Conservation (phyloP, 2,329 filamentous ascomycete genomes). For the Elsinoe fawcettii region DNA sequence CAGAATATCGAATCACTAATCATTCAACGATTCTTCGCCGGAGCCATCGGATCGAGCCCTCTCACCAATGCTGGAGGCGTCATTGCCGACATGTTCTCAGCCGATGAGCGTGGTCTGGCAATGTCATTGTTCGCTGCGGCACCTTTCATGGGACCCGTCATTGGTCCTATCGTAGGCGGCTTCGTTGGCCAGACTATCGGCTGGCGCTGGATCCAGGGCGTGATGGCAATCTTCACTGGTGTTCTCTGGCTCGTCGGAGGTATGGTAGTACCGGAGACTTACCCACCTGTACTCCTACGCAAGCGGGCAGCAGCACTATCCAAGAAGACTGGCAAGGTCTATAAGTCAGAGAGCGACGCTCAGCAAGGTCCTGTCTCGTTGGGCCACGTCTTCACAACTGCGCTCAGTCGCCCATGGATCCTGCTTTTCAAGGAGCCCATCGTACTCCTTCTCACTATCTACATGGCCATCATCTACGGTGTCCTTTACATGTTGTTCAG, state of each 20-base stretch:
- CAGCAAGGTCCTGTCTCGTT: slow-evolving; percentile 32
- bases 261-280: slow-evolving; percentile 52
- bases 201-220: slow-evolving; percentile 62
- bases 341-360: slow-evolving; percentile 41
- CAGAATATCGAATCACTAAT: slow-evolving; percentile 39
- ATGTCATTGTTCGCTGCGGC: slow-evolving; percentile 58
- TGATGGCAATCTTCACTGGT: slow-evolving; percentile 57
- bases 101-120: slow-evolving; percentile 41
- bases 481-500: slow-evolving; percentile 44
- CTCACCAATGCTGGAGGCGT: slow-evolving; percentile 41
- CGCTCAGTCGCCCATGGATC: slow-evolving; percentile 59
- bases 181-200: slow-evolving; percentile 56
- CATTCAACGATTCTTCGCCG: slow-evolving; percentile 40
- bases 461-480: slow-evolving; percentile 54
- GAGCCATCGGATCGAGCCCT: slow-evolving; percentile 37
- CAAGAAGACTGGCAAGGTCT: slow-evolving; percentile 47
- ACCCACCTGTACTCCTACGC: slow-evolving; percentile 50
- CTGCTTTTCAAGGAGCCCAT: slow-evolving; percentile 65
- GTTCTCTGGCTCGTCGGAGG: slow-evolving; percentile 49
- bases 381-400: slow-evolving; percentile 44
- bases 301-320: slow-evolving; percentile 46
- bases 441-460: slow-evolving; percentile 55
- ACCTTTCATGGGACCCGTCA: slow-evolving; percentile 58
- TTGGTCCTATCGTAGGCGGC: slow-evolving; percentile 64
- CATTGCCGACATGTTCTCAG: slow-evolving; percentile 40